phyloP scores from a whole-genome alignment of 1,139 yeast genomes.

The Blastobotrys apis region DNA sequence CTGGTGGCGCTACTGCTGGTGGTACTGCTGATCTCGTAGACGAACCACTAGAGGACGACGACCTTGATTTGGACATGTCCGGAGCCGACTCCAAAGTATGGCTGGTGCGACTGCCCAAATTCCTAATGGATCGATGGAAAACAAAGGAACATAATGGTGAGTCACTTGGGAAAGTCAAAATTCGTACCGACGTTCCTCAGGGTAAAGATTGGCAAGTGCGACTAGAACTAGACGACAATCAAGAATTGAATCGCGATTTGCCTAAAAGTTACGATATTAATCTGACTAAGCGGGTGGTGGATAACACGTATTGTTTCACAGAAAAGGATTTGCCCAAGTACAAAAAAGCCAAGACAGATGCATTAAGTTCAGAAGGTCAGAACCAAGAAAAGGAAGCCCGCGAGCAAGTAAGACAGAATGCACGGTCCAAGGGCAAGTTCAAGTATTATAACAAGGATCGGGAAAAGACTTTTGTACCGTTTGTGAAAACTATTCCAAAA shows the following conservation, averaged over 20 bases:
- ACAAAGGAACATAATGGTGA: constrained; percentile 58
- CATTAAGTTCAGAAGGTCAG: constrained; percentile 9
- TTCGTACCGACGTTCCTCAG: constrained; percentile 39
- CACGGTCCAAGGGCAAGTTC: constrained; percentile 5
- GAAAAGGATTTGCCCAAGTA: constrained; percentile 77
- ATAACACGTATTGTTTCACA: constrained; percentile 81
- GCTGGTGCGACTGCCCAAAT: constrained; percentile 87
- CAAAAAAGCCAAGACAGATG: constrained; percentile 32
- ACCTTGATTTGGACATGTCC: constrained; percentile 40
- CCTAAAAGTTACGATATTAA: constrained; percentile 84
- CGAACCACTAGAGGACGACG: constrained; percentile 39
- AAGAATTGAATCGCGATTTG: constrained; percentile 45
- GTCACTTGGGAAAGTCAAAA: constrained; percentile 76
- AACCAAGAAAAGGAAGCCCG: constrained; percentile 67
- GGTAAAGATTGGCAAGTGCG: constrained; percentile 31
- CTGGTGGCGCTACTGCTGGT: constrained; percentile 20
- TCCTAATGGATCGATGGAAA: constrained; percentile 79
- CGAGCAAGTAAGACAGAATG: constrained; percentile 44
- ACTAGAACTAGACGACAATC: constrained; percentile 39
- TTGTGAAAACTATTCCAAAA: constrained; percentile 39
- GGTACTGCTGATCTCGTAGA: constrained; percentile 31
- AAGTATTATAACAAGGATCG: constrained; percentile 2
- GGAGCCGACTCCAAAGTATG: constrained; percentile 57
- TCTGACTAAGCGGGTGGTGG: constrained; percentile 69
- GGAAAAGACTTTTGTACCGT: constrained; percentile 25